These are phyloP conservation scores for Rubia tinctorum DNA, from an alignment of 305 asterid genomes.

Conservation along the genomic window DNA sequence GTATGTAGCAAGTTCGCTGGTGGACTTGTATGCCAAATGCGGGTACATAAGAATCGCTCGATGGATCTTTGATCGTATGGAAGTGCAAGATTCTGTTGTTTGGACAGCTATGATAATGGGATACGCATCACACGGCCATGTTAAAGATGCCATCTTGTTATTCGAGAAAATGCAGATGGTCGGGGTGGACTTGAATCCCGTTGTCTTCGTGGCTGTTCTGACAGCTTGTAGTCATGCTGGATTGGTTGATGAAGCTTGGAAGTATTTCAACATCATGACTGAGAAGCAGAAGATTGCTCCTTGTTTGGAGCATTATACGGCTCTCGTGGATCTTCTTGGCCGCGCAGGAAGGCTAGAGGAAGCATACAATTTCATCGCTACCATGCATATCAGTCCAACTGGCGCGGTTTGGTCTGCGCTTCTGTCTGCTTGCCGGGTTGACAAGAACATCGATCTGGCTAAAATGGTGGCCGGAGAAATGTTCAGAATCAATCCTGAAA, in stretches of 20 bases:
- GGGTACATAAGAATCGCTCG: constrained; percentile 55
- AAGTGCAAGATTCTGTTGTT: constrained; percentile 55
- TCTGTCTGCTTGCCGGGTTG: constrained; percentile 83
- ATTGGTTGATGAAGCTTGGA: constrained; percentile 70
- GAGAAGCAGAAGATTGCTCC: constrained; percentile 50
- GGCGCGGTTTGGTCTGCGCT: constrained; percentile 69
- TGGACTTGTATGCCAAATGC: constrained; percentile 94
- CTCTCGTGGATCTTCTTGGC: constrained; percentile 77
- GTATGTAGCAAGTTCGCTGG: constrained; percentile 69
- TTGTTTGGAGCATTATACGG: constrained; percentile 65
- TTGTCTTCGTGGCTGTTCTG: constrained; percentile 69
- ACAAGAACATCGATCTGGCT: constrained; percentile 78
- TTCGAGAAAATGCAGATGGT: constrained; percentile 60
- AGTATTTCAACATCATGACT: constrained; percentile 55
- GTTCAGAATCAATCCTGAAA: constrained; percentile 47
- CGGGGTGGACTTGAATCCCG: constrained; percentile 56
- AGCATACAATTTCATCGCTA: constrained; percentile 59
- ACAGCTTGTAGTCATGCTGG: constrained; percentile 95
- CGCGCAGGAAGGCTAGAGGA: constrained; percentile 79
- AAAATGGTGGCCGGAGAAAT: constrained; percentile 70
- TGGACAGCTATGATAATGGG: constrained; percentile 96
- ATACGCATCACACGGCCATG: constrained; percentile 68
- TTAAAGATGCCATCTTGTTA: constrained; percentile 54
- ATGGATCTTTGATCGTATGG: constrained; percentile 69
- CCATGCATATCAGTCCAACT: constrained; percentile 61